A percentile compares a stretch with the other conserved stretches of the same genome.
These are phyloP conservation scores for Straminergon stramineum DNA, from an alignment of 225 moss, liverwort and hornwort species.

Conservation along the genomic window DNA sequence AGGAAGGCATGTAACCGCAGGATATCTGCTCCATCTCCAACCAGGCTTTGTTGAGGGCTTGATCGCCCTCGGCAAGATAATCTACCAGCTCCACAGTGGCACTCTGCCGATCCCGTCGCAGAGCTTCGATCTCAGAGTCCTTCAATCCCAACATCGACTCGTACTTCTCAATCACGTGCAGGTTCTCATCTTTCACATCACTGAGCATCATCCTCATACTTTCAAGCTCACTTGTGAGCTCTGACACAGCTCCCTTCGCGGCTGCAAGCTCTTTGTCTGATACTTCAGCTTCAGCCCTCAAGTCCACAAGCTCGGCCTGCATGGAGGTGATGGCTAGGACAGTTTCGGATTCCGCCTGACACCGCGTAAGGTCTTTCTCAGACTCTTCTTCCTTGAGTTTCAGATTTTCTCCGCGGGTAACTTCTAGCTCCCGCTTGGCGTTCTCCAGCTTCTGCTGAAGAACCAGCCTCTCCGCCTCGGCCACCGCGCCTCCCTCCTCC, in stretches of 20 bases:
- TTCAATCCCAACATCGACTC: constrained; percentile 29
- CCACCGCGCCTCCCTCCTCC: constrained; percentile 26
- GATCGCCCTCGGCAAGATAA: constrained; percentile 59
- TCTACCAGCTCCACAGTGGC: constrained; percentile 54
- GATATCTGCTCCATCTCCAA: constrained; percentile 72
- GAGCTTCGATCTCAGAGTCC: constrained; percentile 41
- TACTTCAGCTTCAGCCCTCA: constrained; percentile 44
- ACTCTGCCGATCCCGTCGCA: constrained; percentile 48
- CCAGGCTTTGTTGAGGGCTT: constrained; percentile 58
- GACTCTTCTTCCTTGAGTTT: constrained; percentile 42
- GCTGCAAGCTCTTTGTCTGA: constrained; percentile 24
- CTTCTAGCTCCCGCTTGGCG: constrained; percentile 50
- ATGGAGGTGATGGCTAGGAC: constrained; percentile 62
- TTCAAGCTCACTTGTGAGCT: constrained; percentile 46
- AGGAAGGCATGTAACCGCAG: constrained; percentile 18
- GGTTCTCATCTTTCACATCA: constrained; percentile 18
- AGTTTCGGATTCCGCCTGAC: constrained; percentile 71
- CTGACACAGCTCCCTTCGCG: constrained; percentile 24
- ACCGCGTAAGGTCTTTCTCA: constrained; percentile 63
- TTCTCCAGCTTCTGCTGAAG: constrained; percentile 59
- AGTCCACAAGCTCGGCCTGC: constrained; percentile 61
- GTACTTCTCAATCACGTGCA: constrained; percentile 9
- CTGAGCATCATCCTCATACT: constrained; percentile 18
- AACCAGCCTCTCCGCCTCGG: constrained; percentile 20
- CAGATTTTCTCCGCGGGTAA: constrained; percentile 32